A percentile compares a stretch with the other conserved stretches of the same genome.
Evolutionary conservation across 2,329 filamentous ascomycete genomes (phyloP).

Genomic region (Emmonsiellopsis sp.): DNA sequence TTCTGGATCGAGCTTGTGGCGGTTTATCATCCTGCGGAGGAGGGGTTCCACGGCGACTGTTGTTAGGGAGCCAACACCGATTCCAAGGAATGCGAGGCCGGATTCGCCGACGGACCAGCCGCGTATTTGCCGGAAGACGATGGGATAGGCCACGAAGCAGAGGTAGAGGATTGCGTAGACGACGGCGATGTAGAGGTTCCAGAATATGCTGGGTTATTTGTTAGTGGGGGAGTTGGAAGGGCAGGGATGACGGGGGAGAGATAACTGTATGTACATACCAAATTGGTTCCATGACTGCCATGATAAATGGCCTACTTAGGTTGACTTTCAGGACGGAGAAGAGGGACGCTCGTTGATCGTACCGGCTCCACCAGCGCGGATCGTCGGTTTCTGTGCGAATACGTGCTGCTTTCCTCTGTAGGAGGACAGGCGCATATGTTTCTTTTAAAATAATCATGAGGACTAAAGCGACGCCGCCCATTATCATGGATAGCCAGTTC

Average conservation of each 20-base stretch:
- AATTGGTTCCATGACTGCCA: slow-evolving; percentile 76
- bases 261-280: slow-evolving; percentile 43
- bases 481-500: slow-evolving; percentile 70
- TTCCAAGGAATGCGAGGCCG: slow-evolving; percentile 70
- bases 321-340: slow-evolving; percentile 62
- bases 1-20: slow-evolving; percentile 62
- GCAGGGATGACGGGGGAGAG: neutral
- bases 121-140: slow-evolving; percentile 66
- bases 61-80: slow-evolving; percentile 49
- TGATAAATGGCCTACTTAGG: slow-evolving; percentile 65
- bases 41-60: slow-evolving; percentile 54
- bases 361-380: slow-evolving; percentile 66
- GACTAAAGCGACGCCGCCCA: slow-evolving; percentile 53
- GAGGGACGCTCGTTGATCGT: slow-evolving; percentile 63
- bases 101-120: slow-evolving; percentile 68
- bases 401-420: slow-evolving; percentile 57
- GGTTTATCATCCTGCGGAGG: slow-evolving; percentile 67
- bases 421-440: slow-evolving; percentile 65
- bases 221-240: neutral
- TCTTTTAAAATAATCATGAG: slow-evolving; percentile 57
- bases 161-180: slow-evolving; percentile 83
- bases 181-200: slow-evolving; percentile 62
- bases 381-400: slow-evolving; percentile 62
- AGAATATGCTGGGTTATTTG: slow-evolving; percentile 52
- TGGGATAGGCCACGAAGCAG: slow-evolving; percentile 83